Percentiles rank a stretch among this genome's conserved stretches.
Conservation (phyloP, 352 stramenopile species). For the Thraustotheca clavata region DNA sequence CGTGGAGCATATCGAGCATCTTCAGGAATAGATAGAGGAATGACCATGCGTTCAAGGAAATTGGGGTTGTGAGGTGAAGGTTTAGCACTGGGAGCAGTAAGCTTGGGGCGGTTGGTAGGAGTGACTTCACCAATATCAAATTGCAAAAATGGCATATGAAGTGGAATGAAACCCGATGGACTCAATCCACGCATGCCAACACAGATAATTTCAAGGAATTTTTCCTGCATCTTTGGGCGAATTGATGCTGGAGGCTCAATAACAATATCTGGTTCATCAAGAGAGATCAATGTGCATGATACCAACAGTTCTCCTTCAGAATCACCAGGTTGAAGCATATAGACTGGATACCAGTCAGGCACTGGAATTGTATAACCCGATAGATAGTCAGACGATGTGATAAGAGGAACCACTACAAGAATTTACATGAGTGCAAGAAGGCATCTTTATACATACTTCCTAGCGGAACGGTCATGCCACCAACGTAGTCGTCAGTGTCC, state of each 20-base stretch:
- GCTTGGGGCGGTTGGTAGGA: conserved; percentile 11
- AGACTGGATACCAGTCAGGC: conserved; percentile 68
- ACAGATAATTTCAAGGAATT: conserved; percentile 73
- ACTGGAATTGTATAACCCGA: conserved; percentile 45
- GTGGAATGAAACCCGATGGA: conserved; percentile 70
- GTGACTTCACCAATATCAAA: conserved; percentile 20
- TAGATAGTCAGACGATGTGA: conserved; percentile 51
- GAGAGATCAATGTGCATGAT: conserved; percentile 67
- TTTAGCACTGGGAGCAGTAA: conserved; percentile 68
- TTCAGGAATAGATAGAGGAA: conserved; percentile 74
- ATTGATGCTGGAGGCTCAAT: conserved; percentile 56
- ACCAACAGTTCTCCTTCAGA: conserved; percentile 69
- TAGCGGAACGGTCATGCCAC: conserved; percentile 25
- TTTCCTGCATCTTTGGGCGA: conserved; percentile 45
- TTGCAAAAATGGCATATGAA: conserved; percentile 78
- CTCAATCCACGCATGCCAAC: conserved; percentile 67
- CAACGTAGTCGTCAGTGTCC: conserved; percentile 64
- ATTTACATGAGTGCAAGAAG: conserved; percentile 32
- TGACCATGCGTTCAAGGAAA: conserved; percentile 78
- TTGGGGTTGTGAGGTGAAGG: conserved; percentile 78
- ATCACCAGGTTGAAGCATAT: conserved; percentile 37
- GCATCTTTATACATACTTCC: neutral
- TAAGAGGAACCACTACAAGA: conserved; percentile 45
- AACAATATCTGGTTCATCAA: conserved; percentile 45
- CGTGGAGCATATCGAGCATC: conserved; percentile 78